Percentiles rank a stretch among this genome's conserved stretches.
These are phyloP conservation scores for Incumbomyces delicatus DNA, from an alignment of 2,329 filamentous ascomycete species.

Conservation along the genomic window DNA sequence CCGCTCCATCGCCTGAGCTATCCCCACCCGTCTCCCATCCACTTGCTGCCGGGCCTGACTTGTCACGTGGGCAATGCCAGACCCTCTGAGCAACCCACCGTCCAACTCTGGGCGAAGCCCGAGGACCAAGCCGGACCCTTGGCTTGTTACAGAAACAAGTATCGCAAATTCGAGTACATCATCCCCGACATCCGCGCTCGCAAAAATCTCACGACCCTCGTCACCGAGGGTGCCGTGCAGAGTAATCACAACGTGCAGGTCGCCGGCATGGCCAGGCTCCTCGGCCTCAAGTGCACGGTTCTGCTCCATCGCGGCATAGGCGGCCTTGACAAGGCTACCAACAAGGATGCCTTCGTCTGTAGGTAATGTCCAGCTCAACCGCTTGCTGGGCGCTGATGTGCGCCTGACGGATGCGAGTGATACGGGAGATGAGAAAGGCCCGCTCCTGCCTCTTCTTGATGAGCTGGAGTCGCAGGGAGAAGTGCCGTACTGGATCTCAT, in stretches of 20 bases:
- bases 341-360: slow-evolving; percentile 2
- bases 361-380: slow-evolving; percentile 9
- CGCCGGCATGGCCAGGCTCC: slow-evolving; percentile 22
- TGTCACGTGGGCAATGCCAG: not conserved
- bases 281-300: slow-evolving; percentile 22
- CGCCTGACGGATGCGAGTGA: slow-evolving; percentile 1
- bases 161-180: slow-evolving; percentile 31
- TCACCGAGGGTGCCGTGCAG: slow-evolving; percentile 29
- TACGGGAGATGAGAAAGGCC: slow-evolving; percentile 1
- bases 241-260: slow-evolving; percentile 31
- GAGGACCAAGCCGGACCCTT: slow-evolving; percentile 29
- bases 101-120: slow-evolving; percentile 24
- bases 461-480: slow-evolving; percentile 3
- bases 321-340: slow-evolving; percentile 8
- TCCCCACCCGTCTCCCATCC: not conserved
- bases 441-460: not conserved
- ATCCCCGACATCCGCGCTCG: slow-evolving; percentile 25
- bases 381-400: slow-evolving; percentile 16
- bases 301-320: slow-evolving; percentile 24
- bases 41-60: slow-evolving; percentile 1
- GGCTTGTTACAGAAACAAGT: slow-evolving; percentile 29
- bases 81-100: not conserved
- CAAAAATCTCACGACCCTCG: slow-evolving; percentile 22
- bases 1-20: not conserved
- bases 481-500: slow-evolving; percentile 6